phyloP scores from a whole-genome alignment of 2,329 filamentous ascomycete genomes.

The Exophiala bonariae region DNA sequence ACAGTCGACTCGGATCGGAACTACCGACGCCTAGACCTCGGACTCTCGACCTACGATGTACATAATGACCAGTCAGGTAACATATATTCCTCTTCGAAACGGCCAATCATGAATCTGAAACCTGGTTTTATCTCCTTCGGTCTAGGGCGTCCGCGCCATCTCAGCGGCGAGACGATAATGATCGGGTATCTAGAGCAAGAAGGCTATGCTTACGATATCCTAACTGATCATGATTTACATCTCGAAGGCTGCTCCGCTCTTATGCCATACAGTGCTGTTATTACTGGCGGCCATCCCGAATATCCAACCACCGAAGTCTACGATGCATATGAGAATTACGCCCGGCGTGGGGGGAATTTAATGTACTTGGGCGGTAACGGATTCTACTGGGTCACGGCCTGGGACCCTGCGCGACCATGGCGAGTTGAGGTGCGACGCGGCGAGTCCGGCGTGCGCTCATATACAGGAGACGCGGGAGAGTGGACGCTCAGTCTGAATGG shows the following conservation, averaged over 20 bases:
- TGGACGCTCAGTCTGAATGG: slow-evolving; percentile 32
- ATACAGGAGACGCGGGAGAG: slow-evolving; percentile 32
- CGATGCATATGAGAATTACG: slow-evolving; percentile 30
- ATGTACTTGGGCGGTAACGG: slow-evolving; percentile 40
- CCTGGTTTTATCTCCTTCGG: slow-evolving; percentile 39
- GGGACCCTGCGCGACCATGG: slow-evolving; percentile 12
- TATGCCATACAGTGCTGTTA: slow-evolving; percentile 26
- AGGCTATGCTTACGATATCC: slow-evolving; percentile 34
- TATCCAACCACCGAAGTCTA: slow-evolving; percentile 32
- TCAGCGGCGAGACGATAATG: slow-evolving; percentile 37
- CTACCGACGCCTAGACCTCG: slow-evolving; percentile 35
- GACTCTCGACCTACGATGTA: slow-evolving; percentile 38
- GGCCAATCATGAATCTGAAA: slow-evolving; percentile 38
- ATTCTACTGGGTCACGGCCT: slow-evolving; percentile 31
- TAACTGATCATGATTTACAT: slow-evolving; percentile 39
- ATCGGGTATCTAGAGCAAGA: slow-evolving; percentile 35
- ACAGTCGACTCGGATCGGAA: slow-evolving; percentile 21
- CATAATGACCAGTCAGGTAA: slow-evolving; percentile 38
- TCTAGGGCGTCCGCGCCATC: slow-evolving; percentile 38
- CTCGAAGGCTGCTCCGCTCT: slow-evolving; percentile 20
- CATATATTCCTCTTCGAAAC: slow-evolving; percentile 32
- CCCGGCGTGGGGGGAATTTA: slow-evolving; percentile 31
- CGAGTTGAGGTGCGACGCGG: slow-evolving; percentile 37
- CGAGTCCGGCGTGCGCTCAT: slow-evolving; percentile 33
- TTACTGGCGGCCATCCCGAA: slow-evolving; percentile 36